Conservation (phyloP, 2,329 filamentous ascomycete genomes). For the Dothideomycetidae sp. region DNA sequence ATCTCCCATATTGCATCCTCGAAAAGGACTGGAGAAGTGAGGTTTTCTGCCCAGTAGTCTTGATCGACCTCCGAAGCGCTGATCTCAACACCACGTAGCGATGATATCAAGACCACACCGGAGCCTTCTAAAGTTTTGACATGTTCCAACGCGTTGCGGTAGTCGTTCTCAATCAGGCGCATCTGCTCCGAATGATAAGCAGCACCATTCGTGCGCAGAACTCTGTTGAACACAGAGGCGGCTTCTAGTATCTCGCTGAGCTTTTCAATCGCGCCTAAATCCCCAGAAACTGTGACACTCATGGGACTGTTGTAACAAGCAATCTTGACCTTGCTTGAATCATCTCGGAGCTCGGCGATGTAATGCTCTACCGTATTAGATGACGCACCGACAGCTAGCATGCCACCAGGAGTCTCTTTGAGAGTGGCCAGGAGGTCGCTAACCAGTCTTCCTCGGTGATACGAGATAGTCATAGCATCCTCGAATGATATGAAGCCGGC, state of each 20-base stretch:
- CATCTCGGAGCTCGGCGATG: constrained; percentile 7
- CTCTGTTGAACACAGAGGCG: constrained; percentile 25
- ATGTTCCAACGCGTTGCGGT: constrained; percentile 1
- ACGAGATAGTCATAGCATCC: constrained; percentile 15
- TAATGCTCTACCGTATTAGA: constrained; percentile 14
- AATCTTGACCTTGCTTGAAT: constrained; percentile 11
- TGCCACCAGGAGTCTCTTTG: constrained; percentile 18
- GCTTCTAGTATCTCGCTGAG: constrained; percentile 20
- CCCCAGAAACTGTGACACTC: constrained; percentile 34
- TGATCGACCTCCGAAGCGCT: constrained; percentile 13
- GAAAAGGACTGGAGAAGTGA: constrained; percentile 33
- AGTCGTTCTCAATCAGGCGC: constrained; percentile 12
- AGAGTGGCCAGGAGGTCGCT: constrained; percentile 8
- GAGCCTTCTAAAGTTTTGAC: neutral
- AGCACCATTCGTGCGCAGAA: constrained; percentile 27
- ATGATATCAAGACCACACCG: constrained; percentile 10
- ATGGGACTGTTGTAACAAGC: constrained; percentile 26
- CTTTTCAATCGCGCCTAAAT: constrained; percentile 24
- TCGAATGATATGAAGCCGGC: constrained; percentile 14
- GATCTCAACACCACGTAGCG: constrained; percentile 9
- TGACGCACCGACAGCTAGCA: constrained; percentile 21
- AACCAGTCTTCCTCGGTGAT: constrained; percentile 15
- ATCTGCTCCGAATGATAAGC: constrained; percentile 34
- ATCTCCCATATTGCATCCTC: constrained; percentile 25
- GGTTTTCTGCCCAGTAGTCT: constrained; percentile 34